Conservation (phyloP, 768 basidiomycete genomes). For the Daedaleopsis nitida region DNA sequence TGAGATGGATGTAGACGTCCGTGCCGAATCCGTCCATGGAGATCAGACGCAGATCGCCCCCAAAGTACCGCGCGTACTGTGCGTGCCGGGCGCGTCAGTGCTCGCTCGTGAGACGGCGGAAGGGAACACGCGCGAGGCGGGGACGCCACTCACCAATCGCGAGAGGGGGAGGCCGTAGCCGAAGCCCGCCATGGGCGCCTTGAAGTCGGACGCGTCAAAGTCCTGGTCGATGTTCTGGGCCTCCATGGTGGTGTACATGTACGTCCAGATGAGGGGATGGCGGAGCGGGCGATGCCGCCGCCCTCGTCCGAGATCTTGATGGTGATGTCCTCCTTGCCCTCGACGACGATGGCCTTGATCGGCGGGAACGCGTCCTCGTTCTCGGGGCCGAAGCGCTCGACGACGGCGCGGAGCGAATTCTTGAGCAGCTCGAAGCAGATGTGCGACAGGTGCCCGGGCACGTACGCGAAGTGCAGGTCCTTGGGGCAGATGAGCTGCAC, state of each 20-base stretch:
- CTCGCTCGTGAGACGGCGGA: neutral
- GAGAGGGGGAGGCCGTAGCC: constrained; percentile 94
- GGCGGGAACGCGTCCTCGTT: constrained; percentile 80
- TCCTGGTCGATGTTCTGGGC: constrained; percentile 72
- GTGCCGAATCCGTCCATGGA: constrained; percentile 99
- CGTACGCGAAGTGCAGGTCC: constrained; percentile 87
- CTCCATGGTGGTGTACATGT: constrained; percentile 91
- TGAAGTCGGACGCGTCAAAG: constrained; percentile 86
- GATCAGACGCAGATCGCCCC: constrained; percentile 89
- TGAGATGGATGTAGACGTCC: constrained; percentile 92
- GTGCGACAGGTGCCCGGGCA: constrained; percentile 95
- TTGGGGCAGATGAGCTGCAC: constrained; percentile 95
- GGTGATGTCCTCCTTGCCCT: constrained; percentile 98
- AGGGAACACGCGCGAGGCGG: too few species aligned
- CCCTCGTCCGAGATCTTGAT: constrained; percentile 99
- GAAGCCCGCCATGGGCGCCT: constrained; percentile 97
- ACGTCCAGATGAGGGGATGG: constrained; percentile 98
- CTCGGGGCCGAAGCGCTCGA: constrained; percentile 87
- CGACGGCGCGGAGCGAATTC: constrained; percentile 95
- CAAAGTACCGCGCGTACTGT: constrained; percentile 94
- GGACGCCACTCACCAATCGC: constrained; percentile 67
- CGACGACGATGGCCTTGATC: constrained; percentile 93
- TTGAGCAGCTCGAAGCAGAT: constrained; percentile 97
- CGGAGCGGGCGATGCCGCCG: constrained; percentile 87
- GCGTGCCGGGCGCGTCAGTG: constrained; percentile 3